phyloP scores from a whole-genome alignment of 495 filamentous ascomycete genomes.

The Clohesyomyces aquaticus region DNA sequence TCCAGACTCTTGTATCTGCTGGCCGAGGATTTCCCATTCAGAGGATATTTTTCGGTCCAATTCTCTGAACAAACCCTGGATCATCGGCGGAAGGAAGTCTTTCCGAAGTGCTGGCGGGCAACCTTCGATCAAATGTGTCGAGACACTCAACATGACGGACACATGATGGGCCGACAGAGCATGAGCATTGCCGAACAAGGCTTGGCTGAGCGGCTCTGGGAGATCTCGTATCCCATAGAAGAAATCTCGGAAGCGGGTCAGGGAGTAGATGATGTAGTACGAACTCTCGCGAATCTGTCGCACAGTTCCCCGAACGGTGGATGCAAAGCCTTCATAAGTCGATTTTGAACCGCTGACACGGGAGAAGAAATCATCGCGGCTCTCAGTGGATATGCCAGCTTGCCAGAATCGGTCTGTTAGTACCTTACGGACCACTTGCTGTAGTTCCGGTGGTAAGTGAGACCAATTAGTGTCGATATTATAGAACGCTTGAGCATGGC shows the following conservation, averaged over 20 bases:
- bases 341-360: conserved; percentile 82
- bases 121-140: conserved; percentile 83
- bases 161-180: conserved; percentile 90
- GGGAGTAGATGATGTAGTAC: conserved; percentile 91
- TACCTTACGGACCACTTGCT: conserved; percentile 74
- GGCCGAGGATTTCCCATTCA: conserved; percentile 76
- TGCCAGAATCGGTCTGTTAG: conserved; percentile 98
- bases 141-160: conserved; percentile 83
- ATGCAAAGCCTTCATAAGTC: conserved; percentile 91
- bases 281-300: conserved; percentile 87
- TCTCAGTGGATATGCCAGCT: conserved; percentile 92
- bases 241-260: conserved; percentile 81
- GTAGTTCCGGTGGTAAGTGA: conserved; percentile 75
- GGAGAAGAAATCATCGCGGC: conserved; percentile 94
- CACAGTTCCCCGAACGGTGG: conserved; percentile 84
- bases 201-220: conserved; percentile 78
- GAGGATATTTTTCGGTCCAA: conserved; percentile 82
- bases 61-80: conserved; percentile 79
- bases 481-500: conserved; percentile 91
- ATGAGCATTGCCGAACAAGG: conserved; percentile 80
- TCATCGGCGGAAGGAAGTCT: conserved; percentile 84
- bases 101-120: conserved; percentile 77
- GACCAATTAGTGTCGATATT: conserved; percentile 78
- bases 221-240: conserved; percentile 90
- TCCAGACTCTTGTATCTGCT: conserved; percentile 63